phyloP scores from a whole-genome alignment of 2,329 filamentous ascomycete species.

The Hypoxylon sp. region DNA sequence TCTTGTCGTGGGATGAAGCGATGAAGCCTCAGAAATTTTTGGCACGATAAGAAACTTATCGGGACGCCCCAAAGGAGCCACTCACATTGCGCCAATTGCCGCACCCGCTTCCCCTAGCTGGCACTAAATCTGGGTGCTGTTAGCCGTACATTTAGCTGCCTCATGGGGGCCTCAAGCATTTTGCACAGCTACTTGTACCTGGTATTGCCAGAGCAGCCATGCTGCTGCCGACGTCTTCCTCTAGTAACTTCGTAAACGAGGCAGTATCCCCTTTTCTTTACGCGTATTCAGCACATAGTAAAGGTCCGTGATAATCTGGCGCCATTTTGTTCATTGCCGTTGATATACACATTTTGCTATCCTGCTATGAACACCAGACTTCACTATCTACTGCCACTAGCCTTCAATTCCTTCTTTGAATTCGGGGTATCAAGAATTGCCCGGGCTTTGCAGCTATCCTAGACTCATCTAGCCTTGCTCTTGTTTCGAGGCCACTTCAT shows the following conservation, averaged over 20 bases:
- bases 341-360: constrained; percentile 4
- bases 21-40: constrained; percentile 9
- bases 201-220: too few relatives aligned
- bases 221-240: too few relatives aligned
- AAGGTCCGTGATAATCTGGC: not conserved
- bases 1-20: constrained; percentile 30
- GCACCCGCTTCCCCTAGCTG: not conserved
- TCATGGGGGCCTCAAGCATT: not conserved
- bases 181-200: too few relatives aligned
- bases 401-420: not conserved
- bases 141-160: not conserved
- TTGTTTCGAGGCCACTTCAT: not conserved
- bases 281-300: too few relatives aligned
- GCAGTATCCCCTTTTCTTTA: too few relatives aligned
- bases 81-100: constrained; percentile 14
- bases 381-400: not conserved
- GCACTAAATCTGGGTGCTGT: not conserved
- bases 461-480: not conserved
- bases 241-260: too few relatives aligned
- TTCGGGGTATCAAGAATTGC: not conserved
- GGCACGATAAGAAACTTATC: constrained; percentile 21
- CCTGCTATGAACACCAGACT: constrained; percentile 1
- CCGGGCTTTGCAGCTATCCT: not conserved
- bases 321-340: not conserved
- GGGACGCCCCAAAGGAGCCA: constrained; percentile 19